Base-by-base conservation (phyloP, 1,284 basidiomycete species). In the Exobasidium rhododendri region DNA sequence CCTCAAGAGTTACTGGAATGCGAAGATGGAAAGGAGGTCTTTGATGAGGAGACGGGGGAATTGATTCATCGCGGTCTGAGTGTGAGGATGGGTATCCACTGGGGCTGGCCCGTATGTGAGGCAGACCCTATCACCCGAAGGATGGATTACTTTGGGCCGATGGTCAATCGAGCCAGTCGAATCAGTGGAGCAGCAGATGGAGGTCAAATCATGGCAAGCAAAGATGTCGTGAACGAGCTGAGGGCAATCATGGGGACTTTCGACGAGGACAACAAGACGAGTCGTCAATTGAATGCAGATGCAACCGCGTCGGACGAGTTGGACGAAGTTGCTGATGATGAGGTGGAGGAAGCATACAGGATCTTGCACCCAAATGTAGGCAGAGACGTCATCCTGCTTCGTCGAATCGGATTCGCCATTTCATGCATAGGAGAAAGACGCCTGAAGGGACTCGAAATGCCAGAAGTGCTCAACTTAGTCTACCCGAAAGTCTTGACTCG, bases 21-120 rank as follows among this genome's bases (percentile, higher is more conserved):
- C 63, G 89, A 92, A 62, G 94, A 97, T 74, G 94, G 94, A 11
- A 89, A 89, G 73, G 87, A 90, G 68, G 85, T 92, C 10, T 83
- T 83, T 74, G 92, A 94, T 74, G 78, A 84, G 0, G 40, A 44
- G 11, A 77, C 87, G 17, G 89, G 88, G 5, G 85, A 84, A 62
- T 78, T 94, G 55, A 85, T 97, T 64, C 88, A 91, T 56, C 87
- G 93, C 5, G 96, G 94, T 7, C 82, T 99, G 17, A 92, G 92
- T 20, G 91, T 98, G 2, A 87, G 96, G 46, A 98, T 99, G 94
- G 94, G 96, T 50, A 89, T 98, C 52, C 96, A 98, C 80, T 94
- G 90, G 80, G 96, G 96, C 32, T 81, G 82, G 28, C 96, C 96
- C 0, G 86, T 92, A 49, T 97, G 93, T 79, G 94, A 97, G 77